phyloP scores from a whole-genome alignment of 2,329 filamentous ascomycete genomes.

The Fusarium anguioides region DNA sequence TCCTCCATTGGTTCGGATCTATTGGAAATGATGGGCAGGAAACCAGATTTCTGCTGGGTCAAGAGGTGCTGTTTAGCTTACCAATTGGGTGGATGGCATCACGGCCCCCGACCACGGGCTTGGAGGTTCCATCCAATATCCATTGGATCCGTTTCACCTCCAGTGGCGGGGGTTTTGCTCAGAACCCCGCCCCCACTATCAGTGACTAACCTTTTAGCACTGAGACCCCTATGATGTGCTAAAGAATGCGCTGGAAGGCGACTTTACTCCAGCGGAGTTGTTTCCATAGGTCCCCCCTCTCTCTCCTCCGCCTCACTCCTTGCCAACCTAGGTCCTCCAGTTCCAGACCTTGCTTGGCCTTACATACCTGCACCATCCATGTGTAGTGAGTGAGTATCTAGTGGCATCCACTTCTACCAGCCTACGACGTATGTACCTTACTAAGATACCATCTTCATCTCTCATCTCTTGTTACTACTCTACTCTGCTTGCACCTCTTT shows the following conservation, averaged over 20 bases:
- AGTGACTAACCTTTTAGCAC: background rate
- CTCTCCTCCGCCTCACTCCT: background rate
- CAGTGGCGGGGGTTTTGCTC: too few relatives aligned
- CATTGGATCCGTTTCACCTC: too few relatives aligned
- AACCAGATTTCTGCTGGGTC: constrained; percentile 18
- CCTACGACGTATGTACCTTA: constrained; percentile 11
- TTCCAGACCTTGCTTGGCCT: constrained; percentile 7
- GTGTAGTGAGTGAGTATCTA: constrained; percentile 2
- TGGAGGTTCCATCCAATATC: background rate
- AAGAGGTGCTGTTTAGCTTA: constrained; percentile 7
- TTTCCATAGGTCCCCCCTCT: background rate
- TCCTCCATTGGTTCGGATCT: background rate
- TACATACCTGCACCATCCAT: background rate
- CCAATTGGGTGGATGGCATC: constrained; percentile 9
- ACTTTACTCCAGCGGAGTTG: constrained; percentile 5
- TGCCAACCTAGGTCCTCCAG: constrained; percentile 3
- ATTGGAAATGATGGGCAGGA: background rate
- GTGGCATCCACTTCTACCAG: constrained; percentile 30
- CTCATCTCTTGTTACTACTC: background rate
- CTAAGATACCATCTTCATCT: constrained; percentile 15
- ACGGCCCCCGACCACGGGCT: background rate
- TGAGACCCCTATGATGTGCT: constrained; percentile 19
- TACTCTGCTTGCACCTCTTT: too few relatives aligned
- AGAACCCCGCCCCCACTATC: constrained; percentile 36
- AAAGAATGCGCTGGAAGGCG: constrained; percentile 9